Conservation (phyloP, 352 stramenopile genomes). For the Thalassiosira mediterranea region DNA sequence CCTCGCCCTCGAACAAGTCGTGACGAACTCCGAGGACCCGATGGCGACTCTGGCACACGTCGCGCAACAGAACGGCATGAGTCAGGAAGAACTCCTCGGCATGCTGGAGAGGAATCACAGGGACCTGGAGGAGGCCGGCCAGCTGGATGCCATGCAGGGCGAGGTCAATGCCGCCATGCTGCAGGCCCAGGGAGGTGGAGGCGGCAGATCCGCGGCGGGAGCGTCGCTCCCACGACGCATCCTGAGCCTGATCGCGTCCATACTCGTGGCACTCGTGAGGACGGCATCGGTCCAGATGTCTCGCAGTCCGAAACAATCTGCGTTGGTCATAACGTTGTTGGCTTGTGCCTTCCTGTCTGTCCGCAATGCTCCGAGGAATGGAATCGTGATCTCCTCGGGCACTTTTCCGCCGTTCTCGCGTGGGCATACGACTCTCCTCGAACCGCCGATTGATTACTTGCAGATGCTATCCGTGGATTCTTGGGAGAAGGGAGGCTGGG, state of each 20-base stretch:
- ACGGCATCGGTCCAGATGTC: constrained; percentile 40
- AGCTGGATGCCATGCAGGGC: constrained; percentile 32
- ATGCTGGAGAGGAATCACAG: constrained; percentile 72
- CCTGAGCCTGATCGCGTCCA: constrained; percentile 38
- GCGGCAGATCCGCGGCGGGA: constrained; percentile 21
- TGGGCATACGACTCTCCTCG: constrained; percentile 65
- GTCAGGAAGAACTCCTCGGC: constrained; percentile 56
- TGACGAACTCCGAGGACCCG: constrained; percentile 69
- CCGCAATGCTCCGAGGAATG: constrained; percentile 64
- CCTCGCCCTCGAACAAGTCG: constrained; percentile 65
- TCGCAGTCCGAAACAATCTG: constrained; percentile 60
- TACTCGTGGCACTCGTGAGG: constrained; percentile 45
- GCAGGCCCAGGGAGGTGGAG: constrained; percentile 23
- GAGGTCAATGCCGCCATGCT: constrained; percentile 18
- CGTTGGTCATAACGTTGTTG: too few relatives aligned
- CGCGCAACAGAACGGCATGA: constrained; percentile 69
- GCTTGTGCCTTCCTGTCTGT: constrained; percentile 37
- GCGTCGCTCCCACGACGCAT: constrained; percentile 36
- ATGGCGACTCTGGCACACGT: constrained; percentile 62
- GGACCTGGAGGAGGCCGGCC: constrained; percentile 56
- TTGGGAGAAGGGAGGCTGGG: constrained; percentile 22
- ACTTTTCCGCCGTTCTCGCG: constrained; percentile 47
- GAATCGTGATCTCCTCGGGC: constrained; percentile 68
- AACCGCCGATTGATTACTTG: constrained; percentile 58
- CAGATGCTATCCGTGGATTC: constrained; percentile 36